Evolutionary conservation across 2,329 filamentous ascomycete genomes (phyloP).

Genomic region (Colletotrichum paranaense): DNA sequence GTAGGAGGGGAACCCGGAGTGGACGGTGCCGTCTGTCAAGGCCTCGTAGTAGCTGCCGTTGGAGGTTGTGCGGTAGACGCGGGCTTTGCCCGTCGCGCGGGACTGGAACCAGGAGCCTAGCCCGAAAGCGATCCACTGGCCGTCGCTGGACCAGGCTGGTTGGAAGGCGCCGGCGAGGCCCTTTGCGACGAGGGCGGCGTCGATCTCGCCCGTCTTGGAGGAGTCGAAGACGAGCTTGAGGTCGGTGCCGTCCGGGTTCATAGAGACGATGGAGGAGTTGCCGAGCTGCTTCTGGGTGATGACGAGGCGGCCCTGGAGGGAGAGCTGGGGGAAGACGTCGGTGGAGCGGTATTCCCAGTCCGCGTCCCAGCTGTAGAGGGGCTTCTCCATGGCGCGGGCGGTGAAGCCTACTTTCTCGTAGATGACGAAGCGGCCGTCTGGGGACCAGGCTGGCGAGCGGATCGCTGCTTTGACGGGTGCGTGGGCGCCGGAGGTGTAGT

Average conservation of each 20-base stretch:
- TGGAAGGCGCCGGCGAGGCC: slow-evolving; percentile 24
- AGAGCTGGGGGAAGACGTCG: slow-evolving; percentile 27
- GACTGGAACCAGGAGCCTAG: slow-evolving; percentile 21
- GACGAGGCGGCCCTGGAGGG: slow-evolving; percentile 20
- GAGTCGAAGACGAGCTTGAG: slow-evolving; percentile 29
- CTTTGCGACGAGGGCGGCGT: slow-evolving; percentile 13
- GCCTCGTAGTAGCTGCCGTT: slow-evolving; percentile 20
- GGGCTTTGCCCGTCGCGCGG: slow-evolving; percentile 13
- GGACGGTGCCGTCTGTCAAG: slow-evolving; percentile 19
- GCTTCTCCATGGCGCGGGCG: slow-evolving; percentile 25
- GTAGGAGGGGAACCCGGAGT: slow-evolving; percentile 21
- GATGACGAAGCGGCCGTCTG: slow-evolving; percentile 22
- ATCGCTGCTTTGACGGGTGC: slow-evolving; percentile 13
- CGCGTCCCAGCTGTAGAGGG: slow-evolving; percentile 23
- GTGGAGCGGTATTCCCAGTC: slow-evolving; percentile 30
- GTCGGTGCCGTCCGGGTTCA: slow-evolving; percentile 26
- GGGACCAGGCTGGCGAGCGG: slow-evolving; percentile 26
- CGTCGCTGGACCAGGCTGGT: slow-evolving; percentile 14
- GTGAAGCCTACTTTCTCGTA: slow-evolving; percentile 28
- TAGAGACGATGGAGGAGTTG: slow-evolving; percentile 30
- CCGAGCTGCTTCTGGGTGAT: slow-evolving; percentile 27
- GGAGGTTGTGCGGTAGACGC: slow-evolving; percentile 13
- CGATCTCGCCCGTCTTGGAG: slow-evolving; percentile 13
- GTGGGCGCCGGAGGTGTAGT: slow-evolving; percentile 11
- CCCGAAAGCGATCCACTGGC: slow-evolving; percentile 12